phyloP scores from a whole-genome alignment of 2,329 filamentous ascomycete genomes.

The Didymella glomerata region DNA sequence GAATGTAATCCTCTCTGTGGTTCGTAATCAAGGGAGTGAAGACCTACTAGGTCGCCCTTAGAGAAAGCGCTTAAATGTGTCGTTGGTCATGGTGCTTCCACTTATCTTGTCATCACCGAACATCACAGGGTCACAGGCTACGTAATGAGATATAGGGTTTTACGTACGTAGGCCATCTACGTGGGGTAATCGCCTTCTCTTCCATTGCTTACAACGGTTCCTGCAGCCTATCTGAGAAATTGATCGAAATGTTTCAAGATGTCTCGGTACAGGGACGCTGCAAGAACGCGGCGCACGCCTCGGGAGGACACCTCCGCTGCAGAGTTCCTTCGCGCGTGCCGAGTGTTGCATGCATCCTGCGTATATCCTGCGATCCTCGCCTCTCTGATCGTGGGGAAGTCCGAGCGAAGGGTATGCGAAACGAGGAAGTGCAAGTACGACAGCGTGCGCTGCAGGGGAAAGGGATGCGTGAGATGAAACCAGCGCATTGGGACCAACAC shows the following conservation, averaged over 20 bases:
- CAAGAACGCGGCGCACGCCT: not conserved
- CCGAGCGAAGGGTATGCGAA: conserved; percentile 14
- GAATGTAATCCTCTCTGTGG: too few relatives aligned
- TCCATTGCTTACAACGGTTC: not conserved
- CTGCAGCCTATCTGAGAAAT: too few relatives aligned
- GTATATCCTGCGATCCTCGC: not conserved
- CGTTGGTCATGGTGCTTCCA: too few relatives aligned
- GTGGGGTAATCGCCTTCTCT: not conserved
- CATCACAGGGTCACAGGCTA: not conserved
- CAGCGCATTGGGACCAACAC: conserved; percentile 6
- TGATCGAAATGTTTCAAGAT: not conserved
- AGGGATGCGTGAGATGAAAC: conserved; percentile 8
- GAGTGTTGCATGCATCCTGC: not conserved
- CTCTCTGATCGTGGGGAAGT: conserved; percentile 1
- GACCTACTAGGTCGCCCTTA: too few relatives aligned
- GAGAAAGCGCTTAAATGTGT: too few relatives aligned
- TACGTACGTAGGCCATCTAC: not conserved
- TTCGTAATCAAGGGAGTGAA: too few relatives aligned
- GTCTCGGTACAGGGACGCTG: not conserved
- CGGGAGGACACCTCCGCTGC: conserved; percentile 1
- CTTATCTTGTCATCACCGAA: too few relatives aligned
- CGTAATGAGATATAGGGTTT: not conserved
- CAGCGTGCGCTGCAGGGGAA: conserved; percentile 14
- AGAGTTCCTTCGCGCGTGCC: not conserved
- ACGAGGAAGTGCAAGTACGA: not conserved